Evolutionary conservation across 2,329 filamentous ascomycete genomes (phyloP).

Genomic region (Emericellopsis cladophorae): DNA sequence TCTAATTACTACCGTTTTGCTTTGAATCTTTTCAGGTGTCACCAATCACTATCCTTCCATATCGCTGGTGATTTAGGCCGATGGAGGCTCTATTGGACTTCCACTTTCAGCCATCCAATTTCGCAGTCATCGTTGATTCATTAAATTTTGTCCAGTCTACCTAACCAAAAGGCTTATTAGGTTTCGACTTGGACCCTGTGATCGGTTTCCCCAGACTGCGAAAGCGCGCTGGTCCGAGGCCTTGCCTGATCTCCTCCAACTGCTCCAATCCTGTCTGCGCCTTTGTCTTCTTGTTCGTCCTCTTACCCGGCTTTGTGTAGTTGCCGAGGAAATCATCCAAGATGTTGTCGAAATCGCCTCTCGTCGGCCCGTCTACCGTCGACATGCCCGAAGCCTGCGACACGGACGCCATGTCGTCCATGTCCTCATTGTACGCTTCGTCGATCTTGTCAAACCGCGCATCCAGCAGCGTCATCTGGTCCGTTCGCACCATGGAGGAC

Average conservation of each 20-base stretch:
- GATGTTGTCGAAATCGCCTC: slow-evolving; percentile 75
- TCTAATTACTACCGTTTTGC: too few species aligned
- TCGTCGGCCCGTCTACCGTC: slow-evolving; percentile 53
- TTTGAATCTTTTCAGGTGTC: too few species aligned
- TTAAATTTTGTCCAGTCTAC: too few species aligned
- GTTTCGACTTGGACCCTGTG: too few species aligned
- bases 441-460: slow-evolving; percentile 86
- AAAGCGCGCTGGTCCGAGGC: slow-evolving; percentile 64
- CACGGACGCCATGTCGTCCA: slow-evolving; percentile 40
- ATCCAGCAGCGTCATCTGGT: slow-evolving; percentile 75
- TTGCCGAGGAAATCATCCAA: slow-evolving; percentile 85
- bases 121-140: too few species aligned
- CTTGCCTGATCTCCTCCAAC: slow-evolving; percentile 77
- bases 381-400: slow-evolving; percentile 52
- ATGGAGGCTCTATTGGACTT: too few species aligned
- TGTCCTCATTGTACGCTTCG: slow-evolving; percentile 51
- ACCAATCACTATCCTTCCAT: too few species aligned
- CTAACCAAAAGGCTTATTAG: too few species aligned
- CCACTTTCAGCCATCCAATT: too few species aligned
- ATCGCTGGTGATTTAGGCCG: too few species aligned
- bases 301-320: slow-evolving; percentile 60
- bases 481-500: slow-evolving; percentile 75
- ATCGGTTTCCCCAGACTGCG: slow-evolving; percentile 8
- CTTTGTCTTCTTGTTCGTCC: slow-evolving; percentile 66
- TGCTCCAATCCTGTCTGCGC: slow-evolving; percentile 74